Conservation (phyloP, 2,329 filamentous ascomycete species). For the Falciphora oryzae region DNA sequence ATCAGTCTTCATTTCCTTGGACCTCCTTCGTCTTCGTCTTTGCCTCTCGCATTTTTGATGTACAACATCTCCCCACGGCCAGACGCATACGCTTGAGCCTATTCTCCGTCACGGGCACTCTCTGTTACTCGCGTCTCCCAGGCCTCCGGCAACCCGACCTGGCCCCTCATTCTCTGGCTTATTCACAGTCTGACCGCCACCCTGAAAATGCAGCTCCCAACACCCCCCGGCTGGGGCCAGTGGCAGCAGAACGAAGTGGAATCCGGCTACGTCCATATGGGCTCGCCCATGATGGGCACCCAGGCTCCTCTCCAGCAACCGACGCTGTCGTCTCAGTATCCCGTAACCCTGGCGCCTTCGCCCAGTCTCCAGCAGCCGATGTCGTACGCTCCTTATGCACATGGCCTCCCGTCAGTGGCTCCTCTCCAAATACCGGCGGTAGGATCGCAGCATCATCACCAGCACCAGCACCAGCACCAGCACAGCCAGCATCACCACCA, state of each 20-base stretch:
- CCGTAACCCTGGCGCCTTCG: slow-evolving; percentile 32
- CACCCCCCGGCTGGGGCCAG: slow-evolving; percentile 40
- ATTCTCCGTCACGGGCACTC: too few species aligned
- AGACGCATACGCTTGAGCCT: too few species aligned
- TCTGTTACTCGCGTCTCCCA: too few species aligned
- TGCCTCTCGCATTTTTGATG: not conserved
- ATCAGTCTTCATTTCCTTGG: too few species aligned
- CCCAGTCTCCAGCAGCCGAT: not conserved
- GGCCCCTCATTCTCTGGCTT: too few species aligned
- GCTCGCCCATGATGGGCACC: slow-evolving; percentile 34
- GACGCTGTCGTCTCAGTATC: slow-evolving; percentile 39
- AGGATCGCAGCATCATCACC: slow-evolving; percentile 7
- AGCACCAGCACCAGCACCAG: slow-evolving; percentile 7
- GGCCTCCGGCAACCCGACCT: too few species aligned
- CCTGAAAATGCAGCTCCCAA: not conserved
- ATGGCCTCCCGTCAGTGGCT: slow-evolving; percentile 1
- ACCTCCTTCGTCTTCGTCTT: not conserved
- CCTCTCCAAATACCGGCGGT: not conserved
- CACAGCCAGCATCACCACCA: not conserved
- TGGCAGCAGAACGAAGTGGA: slow-evolving; percentile 35
- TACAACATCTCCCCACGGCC: too few species aligned
- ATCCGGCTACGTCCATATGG: slow-evolving; percentile 43
- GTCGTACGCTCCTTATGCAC: not conserved
- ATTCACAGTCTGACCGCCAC: too few species aligned
- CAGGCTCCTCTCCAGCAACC: slow-evolving; percentile 26